Percentiles rank a stretch among this genome's conserved stretches.
Conservation (phyloP, 2,329 filamentous ascomycete species). For the Xylaria sp. region DNA sequence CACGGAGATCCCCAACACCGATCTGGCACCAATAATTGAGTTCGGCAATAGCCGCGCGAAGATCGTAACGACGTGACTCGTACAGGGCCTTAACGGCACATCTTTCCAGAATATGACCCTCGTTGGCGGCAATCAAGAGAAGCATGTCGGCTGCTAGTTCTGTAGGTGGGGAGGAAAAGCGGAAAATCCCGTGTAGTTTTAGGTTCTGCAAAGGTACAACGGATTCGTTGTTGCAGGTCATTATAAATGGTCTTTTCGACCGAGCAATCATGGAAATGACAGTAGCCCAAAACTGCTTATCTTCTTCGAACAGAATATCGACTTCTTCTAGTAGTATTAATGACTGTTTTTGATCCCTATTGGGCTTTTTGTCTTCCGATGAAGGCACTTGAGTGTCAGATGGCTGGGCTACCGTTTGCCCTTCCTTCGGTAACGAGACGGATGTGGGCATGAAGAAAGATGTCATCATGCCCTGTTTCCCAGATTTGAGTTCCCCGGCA, state of each 20-base stretch:
- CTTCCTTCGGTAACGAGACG: slow-evolving; percentile 31
- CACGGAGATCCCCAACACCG: slow-evolving; percentile 85
- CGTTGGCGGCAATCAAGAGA: slow-evolving; percentile 80
- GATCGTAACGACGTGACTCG: slow-evolving; percentile 68
- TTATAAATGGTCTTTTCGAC: slow-evolving; percentile 89
- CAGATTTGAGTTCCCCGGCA: slow-evolving; percentile 65
- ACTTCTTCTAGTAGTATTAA: slow-evolving; percentile 93
- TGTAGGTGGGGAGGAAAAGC: slow-evolving; percentile 69
- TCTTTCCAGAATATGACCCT: slow-evolving; percentile 80
- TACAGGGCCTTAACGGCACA: slow-evolving; percentile 73
- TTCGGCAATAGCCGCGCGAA: slow-evolving; percentile 82
- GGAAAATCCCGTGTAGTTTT: slow-evolving; percentile 84
- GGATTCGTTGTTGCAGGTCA: slow-evolving; percentile 94
- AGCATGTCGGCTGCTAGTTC: slow-evolving; percentile 80
- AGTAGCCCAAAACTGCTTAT: slow-evolving; percentile 92
- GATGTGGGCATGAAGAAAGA: slow-evolving; percentile 74
- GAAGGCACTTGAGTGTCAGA: neutral
- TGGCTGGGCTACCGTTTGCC: slow-evolving; percentile 38
- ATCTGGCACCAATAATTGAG: slow-evolving; percentile 98
- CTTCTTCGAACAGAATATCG: slow-evolving; percentile 92
- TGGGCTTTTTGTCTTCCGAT: slow-evolving; percentile 41
- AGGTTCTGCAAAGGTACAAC: slow-evolving; percentile 76
- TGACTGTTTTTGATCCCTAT: slow-evolving; percentile 81
- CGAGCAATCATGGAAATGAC: slow-evolving; percentile 77
- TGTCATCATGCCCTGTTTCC: slow-evolving; percentile 78